Conservation (phyloP, 2,329 filamentous ascomycete species). For the Cercospora sojina region DNA sequence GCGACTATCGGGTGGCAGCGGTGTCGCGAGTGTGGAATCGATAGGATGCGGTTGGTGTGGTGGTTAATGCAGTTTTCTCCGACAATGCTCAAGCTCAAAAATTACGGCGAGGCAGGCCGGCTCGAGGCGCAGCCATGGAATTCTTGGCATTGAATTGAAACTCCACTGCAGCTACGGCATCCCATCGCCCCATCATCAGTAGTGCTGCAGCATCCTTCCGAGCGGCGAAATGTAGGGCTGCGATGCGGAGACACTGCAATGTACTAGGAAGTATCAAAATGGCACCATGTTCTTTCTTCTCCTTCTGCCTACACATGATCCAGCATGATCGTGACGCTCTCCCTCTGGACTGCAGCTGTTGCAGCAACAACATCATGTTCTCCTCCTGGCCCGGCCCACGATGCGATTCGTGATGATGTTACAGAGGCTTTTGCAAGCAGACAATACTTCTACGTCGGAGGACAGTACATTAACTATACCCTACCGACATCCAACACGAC, state of each 20-base stretch:
- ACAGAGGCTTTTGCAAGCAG: slow-evolving; percentile 10
- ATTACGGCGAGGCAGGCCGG: slow-evolving; percentile 2
- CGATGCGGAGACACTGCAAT: neutral
- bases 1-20: neutral
- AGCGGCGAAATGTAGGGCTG: neutral
- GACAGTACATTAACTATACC: slow-evolving; percentile 28
- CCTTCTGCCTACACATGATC: neutral
- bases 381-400: neutral
- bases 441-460: slow-evolving; percentile 29
- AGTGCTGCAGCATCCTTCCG: neutral
- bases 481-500: slow-evolving; percentile 20
- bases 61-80: neutral
- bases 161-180: slow-evolving; percentile 1
- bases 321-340: neutral
- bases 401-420: neutral
- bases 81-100: slow-evolving; percentile 1
- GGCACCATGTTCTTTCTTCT: neutral
- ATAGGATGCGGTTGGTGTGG: neutral
- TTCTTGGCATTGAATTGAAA: neutral
- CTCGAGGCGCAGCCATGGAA: neutral
- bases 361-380: neutral
- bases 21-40: neutral
- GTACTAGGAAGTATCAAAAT: neutral
- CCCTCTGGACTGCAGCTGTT: neutral
- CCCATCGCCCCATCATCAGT: neutral